Evolutionary conservation across 2,329 filamentous ascomycete species (phyloP).

Genomic region (Sclerotinia spermophila): DNA sequence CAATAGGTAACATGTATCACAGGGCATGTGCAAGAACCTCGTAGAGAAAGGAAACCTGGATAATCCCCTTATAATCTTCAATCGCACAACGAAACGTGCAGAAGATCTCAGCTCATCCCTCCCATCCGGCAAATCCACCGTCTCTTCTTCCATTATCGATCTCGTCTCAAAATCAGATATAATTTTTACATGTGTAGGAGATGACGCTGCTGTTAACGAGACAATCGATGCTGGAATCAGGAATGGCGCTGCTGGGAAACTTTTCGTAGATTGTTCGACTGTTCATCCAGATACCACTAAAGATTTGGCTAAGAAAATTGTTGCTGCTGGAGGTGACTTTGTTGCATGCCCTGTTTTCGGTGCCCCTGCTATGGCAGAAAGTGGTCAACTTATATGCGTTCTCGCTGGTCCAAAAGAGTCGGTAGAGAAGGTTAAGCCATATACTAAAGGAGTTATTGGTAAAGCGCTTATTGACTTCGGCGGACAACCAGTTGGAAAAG

Average conservation of each 20-base stretch:
- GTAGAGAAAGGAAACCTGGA: constrained; percentile 70
- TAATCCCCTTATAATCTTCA: constrained; percentile 72
- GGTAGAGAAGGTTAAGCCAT: constrained; percentile 64
- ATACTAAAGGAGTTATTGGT: constrained; percentile 69
- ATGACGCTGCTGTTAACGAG: constrained; percentile 68
- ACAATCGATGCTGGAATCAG: constrained; percentile 57
- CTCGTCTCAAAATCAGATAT: constrained; percentile 68
- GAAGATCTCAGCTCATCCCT: constrained; percentile 60
- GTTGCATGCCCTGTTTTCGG: constrained; percentile 71
- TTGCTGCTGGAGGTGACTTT: constrained; percentile 63
- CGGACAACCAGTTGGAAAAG: constrained; percentile 63
- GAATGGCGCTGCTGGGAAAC: constrained; percentile 60
- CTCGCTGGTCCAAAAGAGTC: constrained; percentile 60
- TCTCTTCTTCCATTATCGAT: constrained; percentile 60
- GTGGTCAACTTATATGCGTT: constrained; percentile 68
- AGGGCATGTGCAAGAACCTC: constrained; percentile 79
- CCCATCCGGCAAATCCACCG: constrained; percentile 57
- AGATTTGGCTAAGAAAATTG: constrained; percentile 55
- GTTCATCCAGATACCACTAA: constrained; percentile 80
- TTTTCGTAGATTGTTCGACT: constrained; percentile 85
- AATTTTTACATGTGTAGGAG: constrained; percentile 76
- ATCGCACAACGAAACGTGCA: constrained; percentile 68
- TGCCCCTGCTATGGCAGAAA: constrained; percentile 65
- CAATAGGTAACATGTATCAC: constrained; percentile 1
- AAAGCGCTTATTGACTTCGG: constrained; percentile 67